Base-by-base conservation (phyloP, 2,329 filamentous ascomycete species). In the Ophiostoma pallidulum region DNA sequence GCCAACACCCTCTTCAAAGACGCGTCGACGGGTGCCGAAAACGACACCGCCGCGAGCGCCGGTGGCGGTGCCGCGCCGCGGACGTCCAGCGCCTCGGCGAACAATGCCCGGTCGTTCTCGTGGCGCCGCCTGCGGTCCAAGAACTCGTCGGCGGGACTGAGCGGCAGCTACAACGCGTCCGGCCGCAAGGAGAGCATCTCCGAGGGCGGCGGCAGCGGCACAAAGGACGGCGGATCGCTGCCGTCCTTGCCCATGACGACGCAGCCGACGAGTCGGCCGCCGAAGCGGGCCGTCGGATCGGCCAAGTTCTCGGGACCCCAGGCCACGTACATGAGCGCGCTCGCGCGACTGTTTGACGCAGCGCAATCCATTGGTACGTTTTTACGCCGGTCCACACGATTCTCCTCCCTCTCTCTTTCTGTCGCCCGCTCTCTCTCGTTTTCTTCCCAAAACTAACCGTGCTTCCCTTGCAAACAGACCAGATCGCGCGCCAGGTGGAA, bases 401-500 rank as follows among this genome's bases (percentile, higher is more conserved):
- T n/a, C n/a, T n/a, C n/a, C n/a, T n/a, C n/a, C n/a, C n/a, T 22
- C 14, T 24, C 13, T 46, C 38, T 39, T 22, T 8, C 39, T 24
- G 5, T 18, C n/a, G 18, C 43, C 31, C 37, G 6, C 8, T 46
- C 6, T 32, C 12, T 36, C 20, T 20, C 12, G 20, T 4, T 1
- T 12, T 24, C 10, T n/a, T n/a, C n/a, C n/a, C n/a, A n/a, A n/a
- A n/a, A n/a, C n/a, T n/a, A n/a, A n/a, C n/a, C n/a, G n/a, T n/a
- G n/a, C n/a, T n/a, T n/a, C n/a, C n/a, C n/a, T n/a, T n/a, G n/a
- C n/a, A n/a, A n/a, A n/a, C 58, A 94, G 89, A 96, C 72, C 87
- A 94, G 78, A 91, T 97, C 64, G 88, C 90, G 45, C 85, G 91
- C 55, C 91, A 96, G 70, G 89, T 96, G 40, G 91, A 96, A 62